Evolutionary conservation across 441 rosid species (phyloP), one percentile per base, ranked within the genome.

Genomic region (Aleurites moluccanus): DNA sequence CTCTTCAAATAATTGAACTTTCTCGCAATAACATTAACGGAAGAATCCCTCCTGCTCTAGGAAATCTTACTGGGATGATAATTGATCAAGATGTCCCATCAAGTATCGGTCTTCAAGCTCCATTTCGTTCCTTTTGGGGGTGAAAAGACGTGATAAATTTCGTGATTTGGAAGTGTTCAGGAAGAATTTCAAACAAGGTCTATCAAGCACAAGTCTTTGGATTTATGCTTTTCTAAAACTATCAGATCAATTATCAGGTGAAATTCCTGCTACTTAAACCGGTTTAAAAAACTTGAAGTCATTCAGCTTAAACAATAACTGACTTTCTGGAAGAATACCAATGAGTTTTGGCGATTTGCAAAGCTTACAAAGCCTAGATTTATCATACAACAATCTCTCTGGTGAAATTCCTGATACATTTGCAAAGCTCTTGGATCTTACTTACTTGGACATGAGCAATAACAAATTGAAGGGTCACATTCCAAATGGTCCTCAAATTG

Each of bases 401-500:
- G 88, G 85, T 6, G 64, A 77, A 60, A 80, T 84, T 21, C 86
- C 86, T 0, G 21, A 28, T 21, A 66, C 80, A 6, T 61, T 83
- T 3, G 74, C 72, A 20, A 78, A 74, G 23, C 80, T 85, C 5
- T 59, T 59, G 3, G 69, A 73, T 47, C 33, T 77, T 16, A 60
- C 30, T 55, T 13, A 2, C 18, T 75, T 84, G 67, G 82, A 78
- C 23, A 50, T 80, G 70, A 86, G 85, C 64, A 80, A 85, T 80
- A 83, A 81, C 68, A 76, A 77, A 61, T 78, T 85, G 25, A 10
- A 38, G 14, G 85, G 85, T 64, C 71, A 33, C 33, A 84, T 86
- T 67, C 85, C 84, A 2, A 74, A 30, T 21, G 70, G 84, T 69
- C 78, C 85, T 67, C 84, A 81, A 73, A 78, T 82, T 69, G 84